phyloP scores from a whole-genome alignment of 352 stramenopile genomes.

The Aphanomyces astaci region DNA sequence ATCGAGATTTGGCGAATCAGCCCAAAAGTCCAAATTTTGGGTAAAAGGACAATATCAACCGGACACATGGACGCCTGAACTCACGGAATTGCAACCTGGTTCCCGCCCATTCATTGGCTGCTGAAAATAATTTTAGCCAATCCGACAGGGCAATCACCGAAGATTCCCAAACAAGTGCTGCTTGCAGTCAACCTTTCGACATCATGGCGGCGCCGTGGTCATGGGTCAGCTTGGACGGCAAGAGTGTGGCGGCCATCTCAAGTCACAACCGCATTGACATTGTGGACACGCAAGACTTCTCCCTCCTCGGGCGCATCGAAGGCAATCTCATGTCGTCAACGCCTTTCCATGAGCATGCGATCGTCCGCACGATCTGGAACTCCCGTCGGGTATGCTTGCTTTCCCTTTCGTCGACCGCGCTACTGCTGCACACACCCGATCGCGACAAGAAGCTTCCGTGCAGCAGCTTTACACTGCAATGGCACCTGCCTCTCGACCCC shows the following conservation, averaged over 20 bases:
- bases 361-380: conserved; percentile 67
- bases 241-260: conserved; percentile 71
- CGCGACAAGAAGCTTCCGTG: conserved; percentile 26
- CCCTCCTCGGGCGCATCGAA: conserved; percentile 54
- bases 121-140: not conserved
- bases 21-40: too few species aligned
- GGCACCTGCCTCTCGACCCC: conserved; percentile 35
- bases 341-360: conserved; percentile 44
- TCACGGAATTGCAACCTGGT: too few species aligned
- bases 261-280: conserved; percentile 59
- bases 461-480: conserved; percentile 44
- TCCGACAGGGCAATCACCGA: not conserved
- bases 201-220: conserved; percentile 38
- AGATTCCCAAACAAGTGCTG: not conserved
- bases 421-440: conserved; percentile 62
- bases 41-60: too few species aligned
- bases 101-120: too few species aligned
- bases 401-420: conserved; percentile 50
- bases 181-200: not conserved
- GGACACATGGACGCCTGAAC: too few species aligned
- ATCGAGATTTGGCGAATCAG: too few species aligned
- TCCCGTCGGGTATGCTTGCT: conserved; percentile 65
- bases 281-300: conserved; percentile 79
- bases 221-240: conserved; percentile 73
- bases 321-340: conserved; percentile 16